A percentile compares a stretch with the other conserved stretches of the same genome.
These are phyloP conservation scores for Pseudomonodictys pantanalensis DNA, from an alignment of 495 filamentous ascomycete genomes.

Conservation along the genomic window DNA sequence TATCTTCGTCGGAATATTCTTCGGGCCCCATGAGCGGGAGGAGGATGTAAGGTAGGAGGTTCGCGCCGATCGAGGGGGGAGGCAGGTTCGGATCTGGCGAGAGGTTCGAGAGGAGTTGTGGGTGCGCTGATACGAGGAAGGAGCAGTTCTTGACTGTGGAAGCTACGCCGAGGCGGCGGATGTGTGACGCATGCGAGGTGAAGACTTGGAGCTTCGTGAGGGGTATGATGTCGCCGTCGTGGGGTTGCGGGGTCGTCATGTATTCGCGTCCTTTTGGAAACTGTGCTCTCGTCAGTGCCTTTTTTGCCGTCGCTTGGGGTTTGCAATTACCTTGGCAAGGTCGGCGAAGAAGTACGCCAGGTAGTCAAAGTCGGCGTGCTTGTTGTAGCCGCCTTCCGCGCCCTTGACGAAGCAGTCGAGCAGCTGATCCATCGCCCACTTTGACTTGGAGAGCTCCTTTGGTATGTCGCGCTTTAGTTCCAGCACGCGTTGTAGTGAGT, in stretches of 20 bases:
- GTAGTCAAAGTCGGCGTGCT: conserved; percentile 85
- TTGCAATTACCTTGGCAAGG: conserved; percentile 60
- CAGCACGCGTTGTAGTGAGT: conserved; percentile 64
- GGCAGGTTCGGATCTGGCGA: conserved; percentile 67
- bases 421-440: conserved; percentile 78
- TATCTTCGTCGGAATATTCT: conserved; percentile 64
- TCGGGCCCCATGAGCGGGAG: conserved; percentile 62
- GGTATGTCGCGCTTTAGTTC: conserved; percentile 61
- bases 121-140: conserved; percentile 68
- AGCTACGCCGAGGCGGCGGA: conserved; percentile 86
- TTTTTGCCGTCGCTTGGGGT: neutral
- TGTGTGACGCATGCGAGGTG: conserved; percentile 75
- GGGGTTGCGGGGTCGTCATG: conserved; percentile 68
- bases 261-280: conserved; percentile 66
- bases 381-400: conserved; percentile 74
- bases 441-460: conserved; percentile 60
- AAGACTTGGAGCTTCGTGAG: conserved; percentile 87
- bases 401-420: conserved; percentile 96
- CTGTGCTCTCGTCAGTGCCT: conserved; percentile 37
- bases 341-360: conserved; percentile 92
- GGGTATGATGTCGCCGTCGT: conserved; percentile 71
- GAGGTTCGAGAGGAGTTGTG: conserved; percentile 53
- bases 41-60: conserved; percentile 82
- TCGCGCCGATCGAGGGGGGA: conserved; percentile 58
- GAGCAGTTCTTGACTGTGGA: conserved; percentile 85